A percentile compares a stretch with the other conserved stretches of the same genome.
These are phyloP conservation scores for Sporobolomyces roseus DNA, from an alignment of 768 basidiomycete genomes.

Conservation along the genomic window DNA sequence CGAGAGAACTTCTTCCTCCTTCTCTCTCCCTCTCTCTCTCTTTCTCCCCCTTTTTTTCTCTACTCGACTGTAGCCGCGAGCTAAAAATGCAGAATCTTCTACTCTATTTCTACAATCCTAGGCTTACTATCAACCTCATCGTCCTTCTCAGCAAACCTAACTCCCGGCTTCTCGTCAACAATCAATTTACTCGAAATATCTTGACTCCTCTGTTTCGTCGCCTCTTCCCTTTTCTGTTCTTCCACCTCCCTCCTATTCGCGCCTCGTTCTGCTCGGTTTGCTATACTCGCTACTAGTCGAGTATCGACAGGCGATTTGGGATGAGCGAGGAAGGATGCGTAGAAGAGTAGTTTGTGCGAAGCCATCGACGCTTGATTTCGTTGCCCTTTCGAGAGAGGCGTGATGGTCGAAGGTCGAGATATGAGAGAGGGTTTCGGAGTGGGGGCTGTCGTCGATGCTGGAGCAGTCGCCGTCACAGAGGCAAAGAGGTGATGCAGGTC, in stretches of 20 bases:
- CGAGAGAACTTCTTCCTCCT: neutral
- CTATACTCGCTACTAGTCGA: neutral
- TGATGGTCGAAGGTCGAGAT: neutral
- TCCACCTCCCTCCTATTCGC: conserved; percentile 5
- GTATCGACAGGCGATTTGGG: neutral
- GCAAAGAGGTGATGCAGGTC: conserved; percentile 23
- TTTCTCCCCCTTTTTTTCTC: neutral
- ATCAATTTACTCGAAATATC: neutral
- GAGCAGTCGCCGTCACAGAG: too few species aligned
- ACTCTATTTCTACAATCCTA: conserved; percentile 32
- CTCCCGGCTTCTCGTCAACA: neutral
- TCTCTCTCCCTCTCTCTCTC: neutral
- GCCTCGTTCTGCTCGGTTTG: neutral
- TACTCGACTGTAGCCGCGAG: neutral
- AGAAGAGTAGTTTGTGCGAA: conserved; percentile 28
- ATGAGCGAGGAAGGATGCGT: conserved; percentile 2
- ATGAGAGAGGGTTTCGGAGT: neutral
- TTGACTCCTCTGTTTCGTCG: neutral
- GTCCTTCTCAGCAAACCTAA: neutral
- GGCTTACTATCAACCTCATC: neutral
- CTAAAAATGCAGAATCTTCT: too few species aligned
- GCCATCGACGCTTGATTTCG: conserved; percentile 29
- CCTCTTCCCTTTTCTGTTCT: neutral
- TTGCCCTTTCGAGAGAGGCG: conserved; percentile 1
- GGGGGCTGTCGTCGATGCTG: neutral